Evolutionary conservation across 805 yeast genomes (phyloP).

Genomic region (Saccharomycopsis lassenensis): DNA sequence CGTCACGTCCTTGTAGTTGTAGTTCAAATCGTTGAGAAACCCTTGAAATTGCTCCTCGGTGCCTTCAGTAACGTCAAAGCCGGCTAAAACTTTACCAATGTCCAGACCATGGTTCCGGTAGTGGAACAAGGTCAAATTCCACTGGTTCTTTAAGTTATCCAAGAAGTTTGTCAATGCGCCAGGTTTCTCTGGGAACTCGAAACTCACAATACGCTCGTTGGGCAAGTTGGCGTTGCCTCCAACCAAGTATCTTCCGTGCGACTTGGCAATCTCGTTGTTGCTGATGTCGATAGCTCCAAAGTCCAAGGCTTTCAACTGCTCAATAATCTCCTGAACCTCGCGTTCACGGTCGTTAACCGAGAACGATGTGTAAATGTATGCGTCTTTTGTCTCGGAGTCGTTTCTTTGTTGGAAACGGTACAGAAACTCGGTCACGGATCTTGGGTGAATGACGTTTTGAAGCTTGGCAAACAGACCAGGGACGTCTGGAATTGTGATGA

Average conservation of each 20-base stretch:
- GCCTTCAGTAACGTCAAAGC: conserved; percentile 70
- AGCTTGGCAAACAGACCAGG: conserved; percentile 84
- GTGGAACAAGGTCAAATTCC: conserved; percentile 94
- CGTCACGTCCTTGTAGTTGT: conserved; percentile 70
- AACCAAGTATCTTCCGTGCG: conserved; percentile 91
- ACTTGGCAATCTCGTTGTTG: conserved; percentile 88
- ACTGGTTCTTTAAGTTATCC: conserved; percentile 54
- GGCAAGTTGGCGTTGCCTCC: conserved; percentile 77
- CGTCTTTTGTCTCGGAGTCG: conserved; percentile 27
- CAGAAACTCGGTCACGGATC: conserved; percentile 89
- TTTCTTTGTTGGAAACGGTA: conserved; percentile 53
- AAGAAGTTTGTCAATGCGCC: conserved; percentile 84
- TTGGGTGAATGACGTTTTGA: conserved; percentile 71
- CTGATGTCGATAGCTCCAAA: conserved; percentile 77
- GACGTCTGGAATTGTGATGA: conserved; percentile 80
- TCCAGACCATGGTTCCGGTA: conserved; percentile 97
- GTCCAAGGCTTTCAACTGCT: conserved; percentile 45
- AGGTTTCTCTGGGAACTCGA: conserved; percentile 96
- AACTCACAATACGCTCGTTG: conserved; percentile 68
- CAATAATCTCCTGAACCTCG: conserved; percentile 59
- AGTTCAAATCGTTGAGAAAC: conserved; percentile 64
- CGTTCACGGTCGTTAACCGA: conserved; percentile 51
- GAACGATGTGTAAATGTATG: conserved; percentile 82
- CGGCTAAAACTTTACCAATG: conserved; percentile 85
- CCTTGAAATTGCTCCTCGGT: conserved; percentile 53